Conservation (phyloP, 2,329 filamentous ascomycete species). For the Beauveria sp. region DNA sequence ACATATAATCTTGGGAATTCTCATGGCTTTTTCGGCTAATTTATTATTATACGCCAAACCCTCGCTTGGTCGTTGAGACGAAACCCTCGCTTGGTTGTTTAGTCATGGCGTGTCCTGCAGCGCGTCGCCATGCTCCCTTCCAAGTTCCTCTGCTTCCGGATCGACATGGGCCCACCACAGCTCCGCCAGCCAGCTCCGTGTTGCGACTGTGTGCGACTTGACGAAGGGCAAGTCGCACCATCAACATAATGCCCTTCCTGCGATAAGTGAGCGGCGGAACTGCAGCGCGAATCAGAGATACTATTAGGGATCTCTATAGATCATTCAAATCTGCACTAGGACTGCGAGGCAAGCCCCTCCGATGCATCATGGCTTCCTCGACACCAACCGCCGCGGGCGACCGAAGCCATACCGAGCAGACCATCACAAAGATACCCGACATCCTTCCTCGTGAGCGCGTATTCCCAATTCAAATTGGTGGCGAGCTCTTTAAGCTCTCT, state of each 20-base stretch:
- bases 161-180: not conserved
- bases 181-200: not conserved
- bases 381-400: not conserved
- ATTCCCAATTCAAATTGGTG: constrained; percentile 67
- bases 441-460: constrained; percentile 64
- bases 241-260: not conserved
- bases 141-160: not conserved
- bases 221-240: not conserved
- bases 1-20: no score
- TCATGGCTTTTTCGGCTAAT: no score
- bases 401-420: constrained; percentile 17
- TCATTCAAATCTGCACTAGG: not conserved
- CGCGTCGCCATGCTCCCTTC: not conserved
- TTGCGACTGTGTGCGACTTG: not conserved
- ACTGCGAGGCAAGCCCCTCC: not conserved
- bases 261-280: not conserved
- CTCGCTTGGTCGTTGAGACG: no score
- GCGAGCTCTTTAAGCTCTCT: constrained; percentile 64
- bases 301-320: not conserved
- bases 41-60: no score
- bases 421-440: constrained; percentile 41
- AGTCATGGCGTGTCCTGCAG: not conserved
- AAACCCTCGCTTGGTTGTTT: no score
- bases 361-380: not conserved
- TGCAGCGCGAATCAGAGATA: not conserved